Base-by-base conservation (phyloP, 1,139 yeast genomes). In the Candida sanyaensis region DNA sequence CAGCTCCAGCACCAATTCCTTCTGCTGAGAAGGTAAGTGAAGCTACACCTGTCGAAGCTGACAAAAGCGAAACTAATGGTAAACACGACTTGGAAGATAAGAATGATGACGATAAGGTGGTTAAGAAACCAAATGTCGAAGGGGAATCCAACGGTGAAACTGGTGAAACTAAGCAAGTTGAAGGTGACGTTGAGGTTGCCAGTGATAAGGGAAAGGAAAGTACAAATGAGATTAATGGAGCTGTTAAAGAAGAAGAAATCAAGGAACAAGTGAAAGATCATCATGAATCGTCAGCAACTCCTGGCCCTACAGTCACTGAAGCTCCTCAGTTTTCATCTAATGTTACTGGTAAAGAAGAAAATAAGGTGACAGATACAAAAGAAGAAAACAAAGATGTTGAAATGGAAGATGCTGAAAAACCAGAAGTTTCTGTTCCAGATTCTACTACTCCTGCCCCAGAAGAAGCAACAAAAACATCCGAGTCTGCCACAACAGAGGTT, bases 11-110 rank as follows among this genome's bases (percentile, higher is more conserved):
- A n/a, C n/a, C n/a, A 32, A 21, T 12, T 6, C 34, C 39, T 6
- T 28, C 24, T n/a, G 39, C n/a, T 24, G 39, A 24, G n/a, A 36
- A 36, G 12, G 21, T 10, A 24, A 1, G 27, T 2, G 48, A 44
- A 37, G 48, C 48, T 9, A 39, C 48, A n/a, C 50, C 50, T 3
- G 43, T 26, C 32, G 43, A 24, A 32, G 13, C 27, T 33, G 33
- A 21, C 17, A 10, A 30, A 17, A 17, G 9, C 6, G 39, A 44
- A 34, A 37, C 30, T 26, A 50, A 49, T 45, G 52, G 53, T 33
- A 73, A 73, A 50, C 72, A 69, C 41, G 77, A 73, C 43, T 65
- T 73, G 49, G 78, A 73, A 7, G 75, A 71, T 24, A 72, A 70
- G 54, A 44, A 45, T 24, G 58, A 55, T 46, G 46, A 53, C 21